Evolutionary conservation across 2,329 filamentous ascomycete species (phyloP), one percentile per base, ranked within the genome.

Genomic region (Rhytidhysteron rufulum): DNA sequence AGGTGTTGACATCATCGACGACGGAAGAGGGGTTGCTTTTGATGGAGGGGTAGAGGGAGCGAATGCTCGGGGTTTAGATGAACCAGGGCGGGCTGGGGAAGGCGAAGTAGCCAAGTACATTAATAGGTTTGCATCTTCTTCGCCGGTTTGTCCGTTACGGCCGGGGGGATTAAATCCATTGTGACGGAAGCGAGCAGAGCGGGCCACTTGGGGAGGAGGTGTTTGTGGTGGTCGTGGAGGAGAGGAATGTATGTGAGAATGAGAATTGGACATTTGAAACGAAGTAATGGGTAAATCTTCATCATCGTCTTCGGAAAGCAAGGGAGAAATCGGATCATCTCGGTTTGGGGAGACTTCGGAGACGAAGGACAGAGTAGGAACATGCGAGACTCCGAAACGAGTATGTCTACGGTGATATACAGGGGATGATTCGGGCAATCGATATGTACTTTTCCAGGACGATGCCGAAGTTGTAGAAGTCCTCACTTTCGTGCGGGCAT

Each of bases 51-150:
- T 80, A 21, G 77, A 74, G 40, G 81, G 65, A 31, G 74, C 58
- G 36, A 69, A 58, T 40, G 75, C 71, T 36, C 72, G 69, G 32
- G 76, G 62, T 50, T 69, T 71, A 40, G 61, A 51, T 16, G 57
- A 55, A 15, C 54, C 57, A n/a, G 52, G 72, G 39, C 83, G 81
- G 34, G 87, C 88, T 1, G 89, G 88, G 0, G 89, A 95, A 1
- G 93, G 93, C 5, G 91, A 97, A 37, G 88, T 88, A 35, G 90
- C 90, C 13, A 97, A 79, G 63, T 91, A 96, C 33, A 93, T 88
- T 4, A 95, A 57, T 2, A 94, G 83, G 56, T 88, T 89, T 5
- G 86, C 86, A 21, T 88, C 90, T 57, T 95, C 87, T 57, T 93
- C 83, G 44, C 82, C 84, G 2, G 83, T 84, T 18, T 78, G 75